Evolutionary conservation across 2,329 filamentous ascomycete species (phyloP).

Genomic region (Aquanectria penicillioides): DNA sequence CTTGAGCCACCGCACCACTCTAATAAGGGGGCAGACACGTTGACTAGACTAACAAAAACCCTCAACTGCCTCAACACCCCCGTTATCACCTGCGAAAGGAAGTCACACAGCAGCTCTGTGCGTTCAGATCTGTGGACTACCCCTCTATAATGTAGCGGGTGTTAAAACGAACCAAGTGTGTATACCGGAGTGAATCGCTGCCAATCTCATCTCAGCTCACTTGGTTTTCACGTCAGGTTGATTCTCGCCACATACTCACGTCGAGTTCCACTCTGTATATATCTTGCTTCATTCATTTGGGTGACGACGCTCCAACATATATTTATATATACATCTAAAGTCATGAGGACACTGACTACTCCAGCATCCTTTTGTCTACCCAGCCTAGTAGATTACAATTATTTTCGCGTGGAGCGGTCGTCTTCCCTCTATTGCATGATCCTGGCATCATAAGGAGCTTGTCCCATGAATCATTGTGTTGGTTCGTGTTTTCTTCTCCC

Average conservation of each 20-base stretch:
- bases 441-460: constrained; percentile 29
- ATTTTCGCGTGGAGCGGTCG: constrained; percentile 39
- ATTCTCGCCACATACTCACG: too few relatives aligned
- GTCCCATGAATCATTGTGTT: constrained; percentile 10
- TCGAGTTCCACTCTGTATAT: neutral
- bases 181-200: too few relatives aligned
- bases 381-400: constrained; percentile 41
- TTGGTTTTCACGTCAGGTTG: too few relatives aligned
- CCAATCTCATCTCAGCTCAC: too few relatives aligned
- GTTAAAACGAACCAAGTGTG: too few relatives aligned
- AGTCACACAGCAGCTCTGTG: too few relatives aligned
- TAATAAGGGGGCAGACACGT: neutral
- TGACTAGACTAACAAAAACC: constrained; percentile 12
- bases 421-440: constrained; percentile 29
- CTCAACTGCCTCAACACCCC: constrained; percentile 9
- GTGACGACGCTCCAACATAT: constrained; percentile 19
- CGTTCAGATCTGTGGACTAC: too few relatives aligned
- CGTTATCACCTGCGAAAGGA: neutral
- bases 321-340: constrained; percentile 20
- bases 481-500: constrained; percentile 3
- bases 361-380: constrained; percentile 19
- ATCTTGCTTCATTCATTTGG: neutral
- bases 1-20: constrained; percentile 4
- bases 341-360: constrained; percentile 19
- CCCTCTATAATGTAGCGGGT: too few relatives aligned